phyloP scores from a whole-genome alignment of 805 yeast genomes.

The Yarrowia divulgata region DNA sequence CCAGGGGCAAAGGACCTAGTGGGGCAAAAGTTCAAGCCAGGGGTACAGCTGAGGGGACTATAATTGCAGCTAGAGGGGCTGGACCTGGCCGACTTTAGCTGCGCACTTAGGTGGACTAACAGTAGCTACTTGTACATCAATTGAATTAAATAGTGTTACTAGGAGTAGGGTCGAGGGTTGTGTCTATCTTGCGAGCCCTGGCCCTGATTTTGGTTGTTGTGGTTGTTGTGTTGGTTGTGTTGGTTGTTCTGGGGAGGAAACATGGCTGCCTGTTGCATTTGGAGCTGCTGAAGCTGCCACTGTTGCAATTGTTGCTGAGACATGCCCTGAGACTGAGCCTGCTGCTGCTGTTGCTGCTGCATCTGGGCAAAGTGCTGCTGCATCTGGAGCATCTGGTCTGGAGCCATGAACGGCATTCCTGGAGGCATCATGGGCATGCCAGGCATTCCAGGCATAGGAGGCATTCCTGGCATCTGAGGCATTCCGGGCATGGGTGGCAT shows the following conservation, averaged over 20 bases:
- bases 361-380: conserved; percentile 41
- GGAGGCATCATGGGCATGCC: conserved; percentile 40
- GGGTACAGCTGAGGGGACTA: too few species aligned
- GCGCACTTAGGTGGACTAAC: too few species aligned
- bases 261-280: conserved; percentile 8
- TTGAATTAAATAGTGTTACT: background rate
- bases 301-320: conserved; percentile 42
- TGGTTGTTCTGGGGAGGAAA: background rate
- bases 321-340: conserved; percentile 9
- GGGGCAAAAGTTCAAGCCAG: too few species aligned
- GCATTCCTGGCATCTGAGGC: conserved; percentile 30
- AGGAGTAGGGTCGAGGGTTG: conserved; percentile 23
- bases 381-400: conserved; percentile 43
- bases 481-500: conserved; percentile 14
- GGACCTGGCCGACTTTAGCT: too few species aligned
- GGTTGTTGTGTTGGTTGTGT: conserved; percentile 41
- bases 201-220: conserved; percentile 40
- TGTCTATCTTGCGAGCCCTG: conserved; percentile 6
- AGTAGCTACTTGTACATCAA: too few species aligned
- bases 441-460: conserved; percentile 39
- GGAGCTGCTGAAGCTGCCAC: conserved; percentile 40
- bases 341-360: conserved; percentile 41
- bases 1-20: too few species aligned
- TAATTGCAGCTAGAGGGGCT: too few species aligned
- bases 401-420: conserved; percentile 35